Evolutionary conservation across 23 red algal genomes (phyloP).

Genomic region (Gracilaria domingensis): DNA sequence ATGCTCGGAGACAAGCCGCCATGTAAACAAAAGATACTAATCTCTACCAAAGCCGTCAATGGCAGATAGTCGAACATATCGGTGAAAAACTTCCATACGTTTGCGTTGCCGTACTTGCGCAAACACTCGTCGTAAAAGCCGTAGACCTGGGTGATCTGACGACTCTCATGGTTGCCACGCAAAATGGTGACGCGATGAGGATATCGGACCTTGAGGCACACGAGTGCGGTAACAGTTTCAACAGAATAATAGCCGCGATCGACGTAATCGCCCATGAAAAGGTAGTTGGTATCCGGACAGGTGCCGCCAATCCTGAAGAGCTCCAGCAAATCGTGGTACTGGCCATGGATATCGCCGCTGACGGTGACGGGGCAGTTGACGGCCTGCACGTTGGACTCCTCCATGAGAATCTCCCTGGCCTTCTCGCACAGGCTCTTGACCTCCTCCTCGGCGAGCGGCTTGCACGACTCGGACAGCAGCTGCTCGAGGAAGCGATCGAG

Average conservation of each 20-base stretch:
- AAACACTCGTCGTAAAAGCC: slow-evolving; percentile 99
- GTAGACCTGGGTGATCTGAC: slow-evolving; percentile 99
- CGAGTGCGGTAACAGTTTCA: slow-evolving; percentile 96
- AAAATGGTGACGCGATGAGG: slow-evolving; percentile 98
- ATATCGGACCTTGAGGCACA: slow-evolving; percentile 98
- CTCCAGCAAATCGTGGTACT: slow-evolving; percentile 98
- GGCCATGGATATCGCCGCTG: slow-evolving; percentile 97
- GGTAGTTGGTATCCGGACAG: slow-evolving; percentile 98
- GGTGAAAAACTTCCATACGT: slow-evolving; percentile 99
- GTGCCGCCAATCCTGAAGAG: slow-evolving; percentile 96
- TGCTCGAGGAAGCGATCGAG: slow-evolving; percentile 90
- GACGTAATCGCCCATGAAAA: slow-evolving; percentile 99
- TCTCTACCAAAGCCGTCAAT: slow-evolving; percentile 95
- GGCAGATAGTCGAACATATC: slow-evolving; percentile 99
- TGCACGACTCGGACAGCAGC: slow-evolving; percentile 90
- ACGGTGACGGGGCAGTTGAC: slow-evolving; percentile 98
- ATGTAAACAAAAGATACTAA: slow-evolving; percentile 96
- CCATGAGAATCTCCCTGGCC: slow-evolving; percentile 90
- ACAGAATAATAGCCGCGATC: slow-evolving; percentile 99
- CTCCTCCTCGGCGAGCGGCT: slow-evolving; percentile 93
- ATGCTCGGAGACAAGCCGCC: slow-evolving; percentile 97
- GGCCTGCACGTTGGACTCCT: slow-evolving; percentile 95
- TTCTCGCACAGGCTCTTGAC: slow-evolving; percentile 96
- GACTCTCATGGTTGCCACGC: slow-evolving; percentile 96
- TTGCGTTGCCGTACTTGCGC: slow-evolving; percentile 98